phyloP scores from a whole-genome alignment of 2,329 filamentous ascomycete species.

The Sporothrix phasma region DNA sequence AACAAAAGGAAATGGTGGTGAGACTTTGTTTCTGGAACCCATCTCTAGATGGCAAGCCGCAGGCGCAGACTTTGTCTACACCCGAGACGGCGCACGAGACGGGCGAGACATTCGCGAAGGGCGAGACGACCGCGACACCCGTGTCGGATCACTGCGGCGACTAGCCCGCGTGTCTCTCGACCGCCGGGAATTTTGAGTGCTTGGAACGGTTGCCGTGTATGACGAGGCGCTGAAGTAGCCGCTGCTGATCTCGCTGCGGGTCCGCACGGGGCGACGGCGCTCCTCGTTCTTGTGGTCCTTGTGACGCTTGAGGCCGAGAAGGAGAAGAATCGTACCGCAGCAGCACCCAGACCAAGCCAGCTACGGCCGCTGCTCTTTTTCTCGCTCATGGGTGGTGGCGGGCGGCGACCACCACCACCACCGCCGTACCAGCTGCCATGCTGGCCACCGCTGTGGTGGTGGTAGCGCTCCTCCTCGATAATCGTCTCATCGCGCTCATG shows the following conservation, averaged over 20 bases:
- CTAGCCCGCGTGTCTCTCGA: constrained; percentile 19
- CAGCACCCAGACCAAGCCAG: constrained; percentile 44
- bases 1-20: neutral
- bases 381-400: constrained; percentile 30
- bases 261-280: constrained; percentile 29
- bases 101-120: constrained; percentile 12
- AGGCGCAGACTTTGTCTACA: neutral
- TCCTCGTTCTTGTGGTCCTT: constrained; percentile 38
- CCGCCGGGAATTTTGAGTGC: constrained; percentile 27
- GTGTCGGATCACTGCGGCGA: constrained; percentile 23
- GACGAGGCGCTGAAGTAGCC: constrained; percentile 44
- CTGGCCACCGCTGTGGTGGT: constrained; percentile 38
- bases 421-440: constrained; percentile 44
- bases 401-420: constrained; percentile 29
- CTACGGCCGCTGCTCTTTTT: constrained; percentile 40
- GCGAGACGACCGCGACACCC: constrained; percentile 21
- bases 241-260: constrained; percentile 38
- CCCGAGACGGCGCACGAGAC: constrained; percentile 6
- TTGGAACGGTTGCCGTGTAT: constrained; percentile 37
- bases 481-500: constrained; percentile 38
- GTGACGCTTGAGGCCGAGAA: constrained; percentile 44
- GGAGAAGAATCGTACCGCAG: constrained; percentile 41
- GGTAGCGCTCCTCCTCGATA: constrained; percentile 50
- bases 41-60: neutral
- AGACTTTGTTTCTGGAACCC: neutral